These are phyloP conservation scores for Arachnomyces sp. DNA, from an alignment of 2,329 filamentous ascomycete species.

Conservation along the genomic window DNA sequence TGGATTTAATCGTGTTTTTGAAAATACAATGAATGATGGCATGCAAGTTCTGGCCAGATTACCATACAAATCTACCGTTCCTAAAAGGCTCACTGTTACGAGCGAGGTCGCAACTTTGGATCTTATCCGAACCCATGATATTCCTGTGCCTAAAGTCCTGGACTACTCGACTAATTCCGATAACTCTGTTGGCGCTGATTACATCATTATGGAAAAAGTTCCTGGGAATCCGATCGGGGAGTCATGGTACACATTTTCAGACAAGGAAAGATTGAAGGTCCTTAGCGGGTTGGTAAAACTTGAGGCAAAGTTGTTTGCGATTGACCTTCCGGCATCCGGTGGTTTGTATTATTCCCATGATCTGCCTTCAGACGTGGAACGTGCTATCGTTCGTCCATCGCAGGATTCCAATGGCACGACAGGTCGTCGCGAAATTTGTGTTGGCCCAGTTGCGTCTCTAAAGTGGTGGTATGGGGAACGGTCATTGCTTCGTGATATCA, in stretches of 20 bases:
- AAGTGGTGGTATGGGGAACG: not conserved
- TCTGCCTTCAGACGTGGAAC: slow-evolving; percentile 1
- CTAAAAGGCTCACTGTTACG: slow-evolving; percentile 18
- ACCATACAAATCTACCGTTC: slow-evolving; percentile 25
- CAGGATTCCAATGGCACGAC: not conserved
- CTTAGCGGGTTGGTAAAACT: slow-evolving; percentile 11
- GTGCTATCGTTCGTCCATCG: not conserved
- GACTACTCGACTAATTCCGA: slow-evolving; percentile 13
- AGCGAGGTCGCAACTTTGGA: slow-evolving; percentile 30
- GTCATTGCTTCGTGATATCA: not conserved
- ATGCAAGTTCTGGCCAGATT: slow-evolving; percentile 23
- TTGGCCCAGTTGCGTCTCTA: not conserved
- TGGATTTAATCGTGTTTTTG: slow-evolving; percentile 29
- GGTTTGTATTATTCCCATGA: slow-evolving; percentile 12
- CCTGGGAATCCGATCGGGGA: slow-evolving; percentile 16
- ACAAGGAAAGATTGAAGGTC: slow-evolving; percentile 16
- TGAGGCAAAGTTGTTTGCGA: slow-evolving; percentile 15
- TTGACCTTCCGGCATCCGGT: slow-evolving; percentile 14
- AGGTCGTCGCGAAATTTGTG: not conserved
- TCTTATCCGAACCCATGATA: slow-evolving; percentile 19
- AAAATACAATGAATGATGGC: slow-evolving; percentile 22
- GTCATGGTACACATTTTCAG: slow-evolving; percentile 14
- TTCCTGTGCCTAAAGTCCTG: slow-evolving; percentile 20
- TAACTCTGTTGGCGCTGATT: slow-evolving; percentile 22
- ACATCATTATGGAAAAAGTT: slow-evolving; percentile 26